Base-by-base conservation (phyloP, 2,329 filamentous ascomycete species). In the Fusarium sacchari region DNA sequence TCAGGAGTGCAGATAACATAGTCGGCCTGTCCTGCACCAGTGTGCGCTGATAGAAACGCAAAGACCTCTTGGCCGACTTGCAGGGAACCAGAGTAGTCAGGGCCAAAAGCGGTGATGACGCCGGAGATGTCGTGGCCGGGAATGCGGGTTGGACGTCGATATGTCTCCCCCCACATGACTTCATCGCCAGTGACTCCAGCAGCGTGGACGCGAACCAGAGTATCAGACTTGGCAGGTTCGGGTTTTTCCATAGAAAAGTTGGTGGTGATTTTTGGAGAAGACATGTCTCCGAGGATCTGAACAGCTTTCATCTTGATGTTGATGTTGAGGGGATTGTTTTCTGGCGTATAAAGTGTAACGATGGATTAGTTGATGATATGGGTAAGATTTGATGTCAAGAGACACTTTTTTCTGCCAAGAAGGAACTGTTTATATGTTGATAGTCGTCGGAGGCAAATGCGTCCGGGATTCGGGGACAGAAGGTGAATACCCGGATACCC, bases 51-150 rank as follows among this genome's bases (percentile, higher is more conserved):
- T 15, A 74, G 32, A 13, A 68, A 10, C 0, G 60, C 60, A 26
- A 42, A 69, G 2, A 72, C 26, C 0, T 55, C 26, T 14, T 72
- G 56, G 0, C 67, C 71, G 0, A 74, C 1, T 3, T 15, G 6
- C 0, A 74, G 20, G 1, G 52, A 7, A 0, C 71, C 71, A 0
- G 13, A 18, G 2, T 74, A 74, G 2, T 39, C 14, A 3, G 71
- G 59, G 4, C 71, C 71, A 4, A 83, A 55, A 1, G 68, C 72
- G 5, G 60, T 67, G n/a, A 83, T 64, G 10, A 72, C 65, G 26
- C 82, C 82, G 6, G 82, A 82, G 24, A 83, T 64, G 32, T 83
- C 82, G 47, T 82, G 81, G 0, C 82, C 82, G 0, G 82, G 82
- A 18, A 83, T 78, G 7, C 77, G 75, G 6, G 63, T 47, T 3